Conservation (phyloP, 257 asterid species). For the Cynanchum wilfordii region DNA sequence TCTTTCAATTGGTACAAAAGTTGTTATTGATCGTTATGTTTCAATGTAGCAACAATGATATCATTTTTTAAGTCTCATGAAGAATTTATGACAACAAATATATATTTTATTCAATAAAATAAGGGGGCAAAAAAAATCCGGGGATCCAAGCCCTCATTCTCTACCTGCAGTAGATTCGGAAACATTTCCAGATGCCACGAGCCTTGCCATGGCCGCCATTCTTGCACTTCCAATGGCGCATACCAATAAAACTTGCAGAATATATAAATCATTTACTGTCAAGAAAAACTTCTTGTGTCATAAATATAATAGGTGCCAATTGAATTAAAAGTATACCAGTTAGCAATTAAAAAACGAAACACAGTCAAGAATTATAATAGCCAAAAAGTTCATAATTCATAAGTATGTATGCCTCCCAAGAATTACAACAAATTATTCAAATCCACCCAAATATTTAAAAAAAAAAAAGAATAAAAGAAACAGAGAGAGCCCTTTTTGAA, state of each 20-base stretch:
- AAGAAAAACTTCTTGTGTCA: background rate
- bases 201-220: conserved; percentile 82
- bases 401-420: background rate
- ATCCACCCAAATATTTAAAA: background rate
- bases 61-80: no score
- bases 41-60: background rate
- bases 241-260: conserved; percentile 51
- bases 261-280: conserved; percentile 19
- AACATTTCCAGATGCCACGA: conserved; percentile 44
- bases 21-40: background rate
- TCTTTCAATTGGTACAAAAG: conserved; percentile 10
- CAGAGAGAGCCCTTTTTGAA: no score
- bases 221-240: conserved; percentile 59
- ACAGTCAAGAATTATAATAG: background rate
- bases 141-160: background rate
- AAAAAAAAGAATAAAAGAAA: no score
- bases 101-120: background rate
- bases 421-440: background rate
- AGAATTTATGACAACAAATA: background rate
- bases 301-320: background rate
- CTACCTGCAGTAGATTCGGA: conserved; percentile 56
- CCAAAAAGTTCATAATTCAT: background rate
- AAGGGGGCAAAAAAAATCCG: no score
- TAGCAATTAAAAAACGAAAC: background rate
- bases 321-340: background rate